Base-by-base conservation (phyloP, 805 yeast genomes). In the Scheffersomyces spartinae region DNA sequence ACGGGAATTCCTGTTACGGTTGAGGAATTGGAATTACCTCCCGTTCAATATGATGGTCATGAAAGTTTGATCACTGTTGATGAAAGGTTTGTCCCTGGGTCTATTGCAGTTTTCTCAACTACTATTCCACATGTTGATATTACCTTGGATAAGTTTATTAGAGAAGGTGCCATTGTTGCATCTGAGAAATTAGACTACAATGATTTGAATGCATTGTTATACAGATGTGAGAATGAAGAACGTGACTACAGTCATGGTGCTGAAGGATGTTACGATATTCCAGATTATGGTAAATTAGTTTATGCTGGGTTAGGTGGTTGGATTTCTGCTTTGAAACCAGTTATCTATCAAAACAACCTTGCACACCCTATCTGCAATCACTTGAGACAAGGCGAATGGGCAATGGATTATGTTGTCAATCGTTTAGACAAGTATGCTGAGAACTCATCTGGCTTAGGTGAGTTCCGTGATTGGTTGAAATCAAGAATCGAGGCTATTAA, bases 251-350 rank as follows among this genome's bases (percentile, higher is more conserved):
- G 86, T 36, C 65, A 52, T 13, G 94, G 94, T 5, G 39, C 49
- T 6, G 75, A 67, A 23, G 95, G 95, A 7, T 69, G 69, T 1
- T 88, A 91, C 51, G 47, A 53, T 25, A 62, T 88, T 24, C 96
- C 97, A 1, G 60, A 65, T 16, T 57, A 66, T 47, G 96, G 96
- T 0, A 57, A 59, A 9, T 55, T 86, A 23, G 78, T 74, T 0
- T 88, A 83, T 49, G 86, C 95, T 20, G 98, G 98, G 7, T 55
- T 91, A 13, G 93, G 84, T 49, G 97, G 98, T 2, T 88, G 95
- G 94, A 69, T 74, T 23, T 61, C 83, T 0, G 76, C 74, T 1
- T 50, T 88, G 36, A 64, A 70, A 29, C 47, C 58, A 15, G 67
- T 84, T 2, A 74, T 85, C 13, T 59, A 63, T 44, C 53, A 58